phyloP scores from a whole-genome alignment of 2,329 filamentous ascomycete genomes.

The Ophioceras dolichostomum region DNA sequence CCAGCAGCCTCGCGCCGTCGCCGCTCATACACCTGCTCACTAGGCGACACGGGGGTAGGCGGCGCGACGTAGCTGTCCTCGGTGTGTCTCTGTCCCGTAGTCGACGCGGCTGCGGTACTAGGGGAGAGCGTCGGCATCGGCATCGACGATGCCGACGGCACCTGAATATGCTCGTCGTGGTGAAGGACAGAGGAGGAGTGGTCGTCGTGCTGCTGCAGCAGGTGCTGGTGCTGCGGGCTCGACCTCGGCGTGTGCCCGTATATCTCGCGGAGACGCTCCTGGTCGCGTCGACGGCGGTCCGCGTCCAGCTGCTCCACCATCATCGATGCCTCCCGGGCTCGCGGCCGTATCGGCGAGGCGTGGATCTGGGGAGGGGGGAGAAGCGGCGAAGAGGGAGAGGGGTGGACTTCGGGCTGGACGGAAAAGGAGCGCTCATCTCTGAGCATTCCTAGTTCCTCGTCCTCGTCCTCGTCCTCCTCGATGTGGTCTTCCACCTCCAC shows the following conservation, averaged over 20 bases:
- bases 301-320: slow-evolving; percentile 6
- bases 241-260: slow-evolving; percentile 27
- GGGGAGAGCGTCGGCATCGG: not conserved
- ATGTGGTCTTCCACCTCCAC: slow-evolving; percentile 1
- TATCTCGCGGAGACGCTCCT: slow-evolving; percentile 40
- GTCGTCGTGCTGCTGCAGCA: not conserved
- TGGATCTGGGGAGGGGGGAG: slow-evolving; percentile 3
- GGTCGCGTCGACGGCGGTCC: slow-evolving; percentile 26
- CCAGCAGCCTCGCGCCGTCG: slow-evolving; percentile 4
- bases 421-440: too few species aligned
- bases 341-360: slow-evolving; percentile 6
- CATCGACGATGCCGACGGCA: not conserved
- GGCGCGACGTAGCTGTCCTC: slow-evolving; percentile 13
- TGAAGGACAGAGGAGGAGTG: not conserved
- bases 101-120: slow-evolving; percentile 7
- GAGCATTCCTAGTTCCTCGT: too few species aligned
- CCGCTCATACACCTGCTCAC: slow-evolving; percentile 16
- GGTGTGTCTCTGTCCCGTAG: slow-evolving; percentile 2
- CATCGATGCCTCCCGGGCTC: slow-evolving; percentile 4
- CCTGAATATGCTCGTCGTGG: not conserved
- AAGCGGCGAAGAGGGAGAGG: slow-evolving; percentile 6
- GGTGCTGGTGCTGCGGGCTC: not conserved
- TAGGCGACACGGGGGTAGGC: slow-evolving; percentile 12
- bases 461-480: too few species aligned
- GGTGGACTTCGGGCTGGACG: too few species aligned